Conservation (phyloP, 2,329 filamentous ascomycete species). For the Geosmithia flava region DNA sequence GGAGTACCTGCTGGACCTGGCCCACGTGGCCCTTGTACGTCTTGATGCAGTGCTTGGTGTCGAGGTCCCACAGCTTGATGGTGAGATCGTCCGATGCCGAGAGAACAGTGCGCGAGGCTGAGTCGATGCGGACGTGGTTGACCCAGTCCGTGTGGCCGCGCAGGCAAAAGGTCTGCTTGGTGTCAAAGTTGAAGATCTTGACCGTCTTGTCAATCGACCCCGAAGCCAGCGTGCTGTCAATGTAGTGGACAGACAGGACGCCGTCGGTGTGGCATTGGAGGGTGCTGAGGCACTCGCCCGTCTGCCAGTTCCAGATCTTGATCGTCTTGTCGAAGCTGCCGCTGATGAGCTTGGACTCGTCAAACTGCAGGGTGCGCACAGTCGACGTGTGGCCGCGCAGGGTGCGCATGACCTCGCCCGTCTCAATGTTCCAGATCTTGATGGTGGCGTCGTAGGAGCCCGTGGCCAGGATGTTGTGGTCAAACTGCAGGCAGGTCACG, state of each 20-base stretch:
- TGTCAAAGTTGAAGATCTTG: conserved; percentile 85
- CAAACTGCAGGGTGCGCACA: conserved; percentile 84
- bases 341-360: conserved; percentile 81
- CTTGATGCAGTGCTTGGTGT: conserved; percentile 65
- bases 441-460: conserved; percentile 92
- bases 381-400: conserved; percentile 71
- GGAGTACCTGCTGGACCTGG: conserved; percentile 83
- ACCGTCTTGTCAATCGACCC: conserved; percentile 84
- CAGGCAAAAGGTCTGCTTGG: conserved; percentile 67
- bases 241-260: conserved; percentile 81
- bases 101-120: conserved; percentile 70
- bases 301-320: conserved; percentile 95
- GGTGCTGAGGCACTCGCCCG: conserved; percentile 73
- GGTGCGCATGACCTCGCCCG: conserved; percentile 74
- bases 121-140: conserved; percentile 85
- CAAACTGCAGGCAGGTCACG: conserved; percentile 42
- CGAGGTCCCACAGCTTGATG: conserved; percentile 85
- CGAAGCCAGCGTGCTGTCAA: conserved; percentile 71
- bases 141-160: conserved; percentile 90
- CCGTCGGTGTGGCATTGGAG: conserved; percentile 70
- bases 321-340: conserved; percentile 80
- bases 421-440: conserved; percentile 93
- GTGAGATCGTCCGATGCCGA: conserved; percentile 91
- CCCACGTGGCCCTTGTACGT: conserved; percentile 83
- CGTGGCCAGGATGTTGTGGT: conserved; percentile 82